Evolutionary conservation across 2,329 filamentous ascomycete species (phyloP).

Genomic region (Zymoseptoria tritici): DNA sequence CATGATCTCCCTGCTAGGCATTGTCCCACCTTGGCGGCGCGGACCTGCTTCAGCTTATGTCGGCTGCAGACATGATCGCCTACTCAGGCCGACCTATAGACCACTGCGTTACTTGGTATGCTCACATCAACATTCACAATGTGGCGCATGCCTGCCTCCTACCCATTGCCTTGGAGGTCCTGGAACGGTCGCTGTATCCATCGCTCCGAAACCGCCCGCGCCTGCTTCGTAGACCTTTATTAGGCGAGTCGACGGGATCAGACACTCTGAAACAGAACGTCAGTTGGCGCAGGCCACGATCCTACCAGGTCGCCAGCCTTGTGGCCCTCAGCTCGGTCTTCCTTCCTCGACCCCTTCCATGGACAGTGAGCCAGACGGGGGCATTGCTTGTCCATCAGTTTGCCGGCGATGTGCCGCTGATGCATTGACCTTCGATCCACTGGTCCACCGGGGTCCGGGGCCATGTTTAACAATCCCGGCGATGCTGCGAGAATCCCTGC

Average conservation of each 20-base stretch:
- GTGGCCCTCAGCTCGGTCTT: not conserved
- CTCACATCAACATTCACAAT: not conserved
- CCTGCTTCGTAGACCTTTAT: not conserved
- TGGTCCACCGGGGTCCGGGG: not conserved
- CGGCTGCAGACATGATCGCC: not conserved
- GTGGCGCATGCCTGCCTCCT: not conserved
- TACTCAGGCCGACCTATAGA: not conserved
- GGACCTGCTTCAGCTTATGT: not conserved
- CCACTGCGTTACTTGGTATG: not conserved
- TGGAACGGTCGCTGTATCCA: not conserved
- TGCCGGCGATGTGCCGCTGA: not conserved
- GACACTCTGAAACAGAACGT: not conserved
- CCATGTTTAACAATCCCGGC: not conserved
- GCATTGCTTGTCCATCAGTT: not conserved
- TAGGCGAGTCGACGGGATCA: not conserved
- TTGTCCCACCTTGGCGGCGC: not conserved
- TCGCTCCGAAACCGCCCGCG: not conserved
- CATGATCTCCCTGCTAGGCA: not conserved
- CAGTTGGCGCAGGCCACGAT: not conserved
- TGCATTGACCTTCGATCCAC: not conserved
- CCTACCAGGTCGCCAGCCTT: not conserved
- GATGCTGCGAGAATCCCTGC: not conserved
- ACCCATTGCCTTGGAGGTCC: not conserved
- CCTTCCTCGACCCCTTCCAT: not conserved
- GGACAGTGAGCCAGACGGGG: not conserved